Conservation (phyloP, 1,284 basidiomycete species). For the Agroathelia rolfsii region DNA sequence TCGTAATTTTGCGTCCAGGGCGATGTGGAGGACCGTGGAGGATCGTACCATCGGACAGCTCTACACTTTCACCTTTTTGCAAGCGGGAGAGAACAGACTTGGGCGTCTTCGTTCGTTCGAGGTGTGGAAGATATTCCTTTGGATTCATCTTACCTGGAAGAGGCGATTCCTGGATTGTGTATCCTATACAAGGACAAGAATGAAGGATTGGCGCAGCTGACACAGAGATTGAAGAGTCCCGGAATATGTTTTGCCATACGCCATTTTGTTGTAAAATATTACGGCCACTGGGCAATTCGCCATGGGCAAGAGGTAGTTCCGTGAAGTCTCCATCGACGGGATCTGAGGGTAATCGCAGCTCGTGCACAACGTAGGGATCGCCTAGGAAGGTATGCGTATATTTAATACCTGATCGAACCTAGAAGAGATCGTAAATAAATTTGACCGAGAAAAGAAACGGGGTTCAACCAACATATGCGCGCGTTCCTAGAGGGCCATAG, state of each 20-base stretch:
- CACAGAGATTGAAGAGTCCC: slow-evolving; percentile 54
- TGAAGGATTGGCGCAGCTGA: slow-evolving; percentile 79
- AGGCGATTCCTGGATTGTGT: slow-evolving; percentile 70
- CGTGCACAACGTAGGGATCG: slow-evolving; percentile 81
- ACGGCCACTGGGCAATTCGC: slow-evolving; percentile 55
- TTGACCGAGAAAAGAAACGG: too few relatives aligned
- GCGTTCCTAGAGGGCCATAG: slow-evolving; percentile 82
- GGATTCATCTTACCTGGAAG: slow-evolving; percentile 70
- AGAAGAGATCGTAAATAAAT: too few relatives aligned
- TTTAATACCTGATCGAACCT: slow-evolving; percentile 57
- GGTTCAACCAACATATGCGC: slow-evolving; percentile 80
- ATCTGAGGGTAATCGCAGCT: slow-evolving; percentile 60
- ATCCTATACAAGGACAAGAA: slow-evolving; percentile 78
- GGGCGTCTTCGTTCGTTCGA: slow-evolving; percentile 64
- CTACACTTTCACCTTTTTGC: slow-evolving; percentile 60
- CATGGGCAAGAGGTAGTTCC: slow-evolving; percentile 34
- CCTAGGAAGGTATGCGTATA: slow-evolving; percentile 68
- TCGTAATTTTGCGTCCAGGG: slow-evolving; percentile 64
- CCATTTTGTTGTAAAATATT: slow-evolving; percentile 61
- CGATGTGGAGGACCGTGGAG: slow-evolving; percentile 63
- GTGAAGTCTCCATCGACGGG: slow-evolving; percentile 38
- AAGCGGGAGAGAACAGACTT: slow-evolving; percentile 63
- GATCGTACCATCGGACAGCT: slow-evolving; percentile 69
- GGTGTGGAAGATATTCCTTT: slow-evolving; percentile 47
- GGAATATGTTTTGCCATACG: slow-evolving; percentile 64